These are phyloP conservation scores for Simmondsia chinensis DNA, from an alignment of 148 eudicot genomes.

Conservation along the genomic window DNA sequence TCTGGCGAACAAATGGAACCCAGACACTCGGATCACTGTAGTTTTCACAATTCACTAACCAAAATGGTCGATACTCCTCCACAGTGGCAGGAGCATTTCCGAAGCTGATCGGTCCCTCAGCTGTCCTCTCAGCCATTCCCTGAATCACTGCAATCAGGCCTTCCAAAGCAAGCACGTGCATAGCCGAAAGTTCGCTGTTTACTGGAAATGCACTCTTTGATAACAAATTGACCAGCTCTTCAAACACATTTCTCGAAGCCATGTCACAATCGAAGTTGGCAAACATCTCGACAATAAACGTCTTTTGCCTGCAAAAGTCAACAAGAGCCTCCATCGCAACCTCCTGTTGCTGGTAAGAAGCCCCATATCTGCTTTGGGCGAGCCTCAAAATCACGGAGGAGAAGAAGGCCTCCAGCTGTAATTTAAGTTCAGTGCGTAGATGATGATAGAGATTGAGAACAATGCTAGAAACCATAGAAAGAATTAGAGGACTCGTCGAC, in stretches of 20 bases:
- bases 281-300: slow-evolving; percentile 80
- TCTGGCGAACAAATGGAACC: slow-evolving; percentile 83
- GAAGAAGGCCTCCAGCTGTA: slow-evolving; percentile 90
- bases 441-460: slow-evolving; percentile 80
- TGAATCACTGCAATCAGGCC: slow-evolving; percentile 85
- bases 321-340: slow-evolving; percentile 98
- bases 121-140: slow-evolving; percentile 88
- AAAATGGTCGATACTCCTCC: slow-evolving; percentile 72
- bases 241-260: slow-evolving; percentile 84
- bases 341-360: slow-evolving; percentile 91
- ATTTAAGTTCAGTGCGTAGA: slow-evolving; percentile 59
- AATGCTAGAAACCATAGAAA: slow-evolving; percentile 86
- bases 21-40: slow-evolving; percentile 61
- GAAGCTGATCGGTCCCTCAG: slow-evolving; percentile 45
- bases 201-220: slow-evolving; percentile 96
- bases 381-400: slow-evolving; percentile 71
- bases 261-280: slow-evolving; percentile 92
- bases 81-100: slow-evolving; percentile 49
- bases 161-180: slow-evolving; percentile 88
- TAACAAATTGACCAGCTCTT: slow-evolving; percentile 79
- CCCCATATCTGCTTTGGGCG: slow-evolving; percentile 80
- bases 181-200: slow-evolving; percentile 74
- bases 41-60: slow-evolving; percentile 70
- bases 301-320: slow-evolving; percentile 88
- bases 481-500: slow-evolving; percentile 85